phyloP scores from a whole-genome alignment of 345 rosid species.

The Cardiospermum halicacabum region DNA sequence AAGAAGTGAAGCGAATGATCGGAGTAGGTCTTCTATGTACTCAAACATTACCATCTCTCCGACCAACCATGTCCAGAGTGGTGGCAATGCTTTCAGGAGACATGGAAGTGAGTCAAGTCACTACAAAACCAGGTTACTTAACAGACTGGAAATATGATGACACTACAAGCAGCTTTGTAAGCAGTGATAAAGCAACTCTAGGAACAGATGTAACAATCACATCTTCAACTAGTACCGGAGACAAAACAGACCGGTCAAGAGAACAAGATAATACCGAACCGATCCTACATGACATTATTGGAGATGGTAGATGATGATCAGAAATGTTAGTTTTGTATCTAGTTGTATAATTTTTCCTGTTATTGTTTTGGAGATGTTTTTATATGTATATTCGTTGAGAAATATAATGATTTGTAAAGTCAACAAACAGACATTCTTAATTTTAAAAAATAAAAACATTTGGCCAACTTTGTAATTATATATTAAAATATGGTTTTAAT shows the following conservation, averaged over 20 bases:
- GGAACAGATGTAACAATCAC: conserved; percentile 8
- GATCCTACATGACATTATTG: conserved; percentile 17
- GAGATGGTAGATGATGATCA: conserved; percentile 10
- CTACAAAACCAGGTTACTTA: conserved; percentile 27
- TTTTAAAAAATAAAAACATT: no score
- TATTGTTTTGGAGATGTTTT: neutral
- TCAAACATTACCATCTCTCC: conserved; percentile 43
- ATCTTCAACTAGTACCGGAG: conserved; percentile 15
- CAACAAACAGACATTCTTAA: no score
- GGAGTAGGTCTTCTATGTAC: conserved; percentile 62
- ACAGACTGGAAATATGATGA: conserved; percentile 52
- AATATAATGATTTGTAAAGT: no score
- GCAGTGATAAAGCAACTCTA: conserved; percentile 18
- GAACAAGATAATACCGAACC: neutral
- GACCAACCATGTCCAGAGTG: conserved; percentile 67
- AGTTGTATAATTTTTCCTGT: neutral
- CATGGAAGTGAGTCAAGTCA: conserved; percentile 43
- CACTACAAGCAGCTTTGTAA: conserved; percentile 22
- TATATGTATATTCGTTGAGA: no score
- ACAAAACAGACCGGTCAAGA: neutral
- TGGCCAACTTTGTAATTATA: no score
- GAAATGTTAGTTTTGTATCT: neutral
- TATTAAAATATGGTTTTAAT: no score
- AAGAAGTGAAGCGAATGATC: conserved; percentile 43
- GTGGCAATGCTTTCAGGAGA: conserved; percentile 69